phyloP scores from a whole-genome alignment of 495 filamentous ascomycete species.

The Podospora conica region DNA sequence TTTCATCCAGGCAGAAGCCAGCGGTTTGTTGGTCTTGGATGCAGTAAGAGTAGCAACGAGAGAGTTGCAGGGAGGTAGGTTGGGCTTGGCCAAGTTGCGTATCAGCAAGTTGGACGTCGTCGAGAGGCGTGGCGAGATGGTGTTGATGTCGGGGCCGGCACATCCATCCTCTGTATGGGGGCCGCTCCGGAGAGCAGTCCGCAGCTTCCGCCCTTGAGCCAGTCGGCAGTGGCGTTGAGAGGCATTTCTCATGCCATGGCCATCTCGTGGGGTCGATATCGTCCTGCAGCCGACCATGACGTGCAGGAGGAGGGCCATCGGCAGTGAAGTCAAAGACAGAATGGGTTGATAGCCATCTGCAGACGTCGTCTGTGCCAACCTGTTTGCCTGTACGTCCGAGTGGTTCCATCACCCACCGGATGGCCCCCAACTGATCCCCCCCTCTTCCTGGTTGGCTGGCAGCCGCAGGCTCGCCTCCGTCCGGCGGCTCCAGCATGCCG shows the following conservation, averaged over 20 bases:
- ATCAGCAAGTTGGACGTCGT: neutral
- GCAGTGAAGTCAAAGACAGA: neutral
- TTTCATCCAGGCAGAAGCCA: neutral
- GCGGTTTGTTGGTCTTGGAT: neutral
- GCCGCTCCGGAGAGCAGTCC: neutral
- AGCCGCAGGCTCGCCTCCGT: neutral
- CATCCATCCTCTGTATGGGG: neutral
- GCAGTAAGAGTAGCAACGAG: neutral
- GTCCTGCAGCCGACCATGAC: neutral
- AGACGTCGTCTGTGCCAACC: neutral
- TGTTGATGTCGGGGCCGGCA: neutral
- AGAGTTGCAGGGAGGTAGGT: neutral
- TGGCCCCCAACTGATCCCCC: neutral
- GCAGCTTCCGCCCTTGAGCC: neutral
- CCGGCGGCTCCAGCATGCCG: neutral
- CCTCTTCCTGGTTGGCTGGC: neutral
- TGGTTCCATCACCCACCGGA: neutral
- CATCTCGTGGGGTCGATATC: neutral
- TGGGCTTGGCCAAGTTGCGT: neutral
- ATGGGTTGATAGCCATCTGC: neutral
- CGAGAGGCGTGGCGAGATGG: neutral
- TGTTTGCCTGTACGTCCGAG: neutral
- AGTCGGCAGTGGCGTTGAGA: neutral
- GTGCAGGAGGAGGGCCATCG: neutral
- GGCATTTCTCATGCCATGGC: neutral